Conservation (phyloP, 352 stramenopile species). For the Porosira glacialis region DNA sequence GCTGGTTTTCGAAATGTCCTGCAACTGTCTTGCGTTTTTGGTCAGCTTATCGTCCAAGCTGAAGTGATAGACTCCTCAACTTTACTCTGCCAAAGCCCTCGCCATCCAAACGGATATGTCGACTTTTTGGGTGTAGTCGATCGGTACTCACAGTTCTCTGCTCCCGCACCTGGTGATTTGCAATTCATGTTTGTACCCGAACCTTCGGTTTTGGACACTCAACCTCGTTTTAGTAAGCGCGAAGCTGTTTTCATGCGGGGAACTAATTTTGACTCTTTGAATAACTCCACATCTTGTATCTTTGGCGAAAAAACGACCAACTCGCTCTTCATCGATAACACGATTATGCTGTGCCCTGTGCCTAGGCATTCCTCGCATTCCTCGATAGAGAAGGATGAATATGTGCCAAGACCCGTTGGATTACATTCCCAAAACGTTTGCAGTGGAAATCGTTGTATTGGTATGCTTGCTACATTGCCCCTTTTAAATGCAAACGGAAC, state of each 20-base stretch:
- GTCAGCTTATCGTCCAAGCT: constrained; percentile 71
- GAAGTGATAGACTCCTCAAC: constrained; percentile 31
- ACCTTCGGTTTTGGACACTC: constrained; percentile 82
- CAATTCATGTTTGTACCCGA: constrained; percentile 86
- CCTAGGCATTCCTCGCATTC: too few relatives aligned
- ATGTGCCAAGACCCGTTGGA: constrained; percentile 76
- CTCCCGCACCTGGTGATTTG: constrained; percentile 20
- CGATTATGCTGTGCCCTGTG: constrained; percentile 82
- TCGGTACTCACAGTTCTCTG: constrained; percentile 81
- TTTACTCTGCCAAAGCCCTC: constrained; percentile 68
- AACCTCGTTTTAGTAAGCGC: constrained; percentile 81
- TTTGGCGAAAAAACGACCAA: constrained; percentile 82
- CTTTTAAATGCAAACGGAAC: constrained; percentile 87
- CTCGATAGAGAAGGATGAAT: constrained; percentile 59
- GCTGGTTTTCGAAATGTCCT: constrained; percentile 43
- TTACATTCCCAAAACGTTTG: constrained; percentile 2
- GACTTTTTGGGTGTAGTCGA: constrained; percentile 71
- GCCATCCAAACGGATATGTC: constrained; percentile 72
- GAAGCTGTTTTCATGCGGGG: constrained; percentile 88
- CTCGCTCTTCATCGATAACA: constrained; percentile 84
- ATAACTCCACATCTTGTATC: constrained; percentile 83
- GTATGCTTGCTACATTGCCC: neutral
- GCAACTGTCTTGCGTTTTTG: constrained; percentile 46
- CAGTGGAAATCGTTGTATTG: neutral
- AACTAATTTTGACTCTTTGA: constrained; percentile 90